Evolutionary conservation across 345 rosid species (phyloP), one percentile per base, ranked within the genome.

Genomic region (Rhodamnia rubescens): DNA sequence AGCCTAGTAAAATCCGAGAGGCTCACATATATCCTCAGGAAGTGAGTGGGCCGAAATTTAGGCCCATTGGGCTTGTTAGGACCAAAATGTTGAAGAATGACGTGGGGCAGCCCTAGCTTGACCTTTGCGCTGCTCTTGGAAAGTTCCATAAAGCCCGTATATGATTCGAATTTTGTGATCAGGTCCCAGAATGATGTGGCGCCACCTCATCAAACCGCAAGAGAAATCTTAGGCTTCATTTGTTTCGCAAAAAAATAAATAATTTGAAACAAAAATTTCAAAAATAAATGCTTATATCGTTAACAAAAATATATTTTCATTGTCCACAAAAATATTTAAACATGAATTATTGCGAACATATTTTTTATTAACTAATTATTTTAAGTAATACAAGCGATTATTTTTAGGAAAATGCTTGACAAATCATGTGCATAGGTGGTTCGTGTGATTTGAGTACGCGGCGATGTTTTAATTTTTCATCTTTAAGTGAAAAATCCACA

Each of bases 211-310:
- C 74, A 0, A 61, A 8, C 6, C 12, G 7, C 22, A 0, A 20
- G 14, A 61, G 1, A n/a, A 58, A 59, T n/a, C 36, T 59, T 58
- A 0, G 59, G 13, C 0, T 55, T 10, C 29, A 0, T 11, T 26
- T 8, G 5, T 26, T 57, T 26, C 3, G 0, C 5, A 7, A 11
- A 57, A 11, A 11, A 26, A 0, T 0, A 0, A 26, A 26, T 26
- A 11, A 11, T 26, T 26, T 1, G 0, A 57, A n/a, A n/a, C n/a
- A n/a, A n/a, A n/a, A n/a, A n/a, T n/a, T n/a, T n/a, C n/a, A n/a
- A n/a, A n/a, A n/a, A n/a, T n/a, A n/a, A n/a, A n/a, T n/a, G n/a
- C n/a, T n/a, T 49, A 2, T 49, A 10, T 49, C 3, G 13, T 11
- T 11, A 10, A 49, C 4, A 11, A 10, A 49, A 49, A 6, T 11